Evolutionary conservation across 2,329 filamentous ascomycete species (phyloP).

Genomic region (Cylindrodendrum hubeiense): DNA sequence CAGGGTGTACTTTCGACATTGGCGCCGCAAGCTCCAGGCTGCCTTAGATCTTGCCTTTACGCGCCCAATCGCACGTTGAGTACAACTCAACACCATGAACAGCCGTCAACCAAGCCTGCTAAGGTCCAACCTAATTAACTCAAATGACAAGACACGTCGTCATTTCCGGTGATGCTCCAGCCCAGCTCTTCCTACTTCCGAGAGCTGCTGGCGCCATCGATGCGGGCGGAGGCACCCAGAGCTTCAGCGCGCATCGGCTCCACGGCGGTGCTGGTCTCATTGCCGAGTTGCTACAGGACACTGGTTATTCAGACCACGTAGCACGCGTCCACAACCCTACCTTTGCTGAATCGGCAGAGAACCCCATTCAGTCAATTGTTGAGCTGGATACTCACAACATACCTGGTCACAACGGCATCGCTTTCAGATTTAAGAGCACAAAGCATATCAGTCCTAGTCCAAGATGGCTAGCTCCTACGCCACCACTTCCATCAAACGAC

Average conservation of each 20-base stretch:
- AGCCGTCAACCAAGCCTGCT: not conserved
- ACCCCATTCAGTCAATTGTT: not conserved
- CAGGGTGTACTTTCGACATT: not conserved
- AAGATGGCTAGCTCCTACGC: slow-evolving; percentile 1
- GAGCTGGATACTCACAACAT: not conserved
- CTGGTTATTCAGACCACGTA: not conserved
- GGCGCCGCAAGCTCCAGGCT: not conserved
- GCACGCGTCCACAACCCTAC: not conserved
- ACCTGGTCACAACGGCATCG: not conserved
- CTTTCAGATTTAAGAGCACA: not conserved
- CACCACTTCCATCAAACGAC: not conserved
- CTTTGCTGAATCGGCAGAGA: not conserved
- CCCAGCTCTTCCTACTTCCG: not conserved
- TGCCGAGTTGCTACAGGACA: not conserved
- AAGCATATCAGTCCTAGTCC: not conserved
- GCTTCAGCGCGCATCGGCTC: not conserved
- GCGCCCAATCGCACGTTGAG: not conserved
- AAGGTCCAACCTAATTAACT: not conserved
- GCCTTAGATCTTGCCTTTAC: not conserved
- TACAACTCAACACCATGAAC: not conserved
- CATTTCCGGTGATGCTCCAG: slow-evolving; percentile 1
- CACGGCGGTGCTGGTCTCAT: not conserved
- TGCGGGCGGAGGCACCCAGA: not conserved
- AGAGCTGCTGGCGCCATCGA: not conserved
- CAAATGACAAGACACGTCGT: not conserved